Evolutionary conservation across 805 yeast species (phyloP), one percentile per base, ranked within the genome.

Genomic region (Priceomyces medius): DNA sequence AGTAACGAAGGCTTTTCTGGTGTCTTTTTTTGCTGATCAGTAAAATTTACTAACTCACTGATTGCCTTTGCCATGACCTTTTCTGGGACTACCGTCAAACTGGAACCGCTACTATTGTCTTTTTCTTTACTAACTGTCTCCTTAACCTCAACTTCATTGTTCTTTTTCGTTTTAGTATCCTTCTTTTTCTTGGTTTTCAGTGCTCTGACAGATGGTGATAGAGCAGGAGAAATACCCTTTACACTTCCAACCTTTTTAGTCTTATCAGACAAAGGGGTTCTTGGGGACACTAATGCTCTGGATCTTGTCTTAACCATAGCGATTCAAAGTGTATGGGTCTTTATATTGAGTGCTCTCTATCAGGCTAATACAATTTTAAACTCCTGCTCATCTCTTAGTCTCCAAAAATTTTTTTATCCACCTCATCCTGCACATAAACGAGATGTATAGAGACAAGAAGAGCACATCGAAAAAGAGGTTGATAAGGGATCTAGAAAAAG

Each of bases 1-100:
- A 63, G 67, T 47, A 83, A 81, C 47, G 88, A 73, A 46, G 78
- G 43, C 28, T 55, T 53, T 12, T 60, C 64, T 20, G 67, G 56
- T 48, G 74, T 68, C 32, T 59, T 58, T 9, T 39, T 20, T 20
- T 57, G 54, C 35, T 67, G 58, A 20, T 69, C 59, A 38, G 76
- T 59, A 62, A 74, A 88, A 58, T 84, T 83, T 42, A 70, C 66
- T 56, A 93, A 74, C 50, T 88, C 95, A 13, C 65, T 54, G 35
- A 85, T 61, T 9, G 91, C 90, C 47, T 77, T 77, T 20, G 42
- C 32, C 36, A 58, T 54, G 7, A 56, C 53, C 41, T 56, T 55
- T 12, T 47, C 41, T 20, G 61, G 44, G 8, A 61, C 48, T n/a
- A 53, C 35, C n/a, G 47, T n/a, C 16, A 39, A 17, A 7, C 19